Base-by-base conservation (phyloP, 2,329 filamentous ascomycete genomes). In the Apiospora marii region DNA sequence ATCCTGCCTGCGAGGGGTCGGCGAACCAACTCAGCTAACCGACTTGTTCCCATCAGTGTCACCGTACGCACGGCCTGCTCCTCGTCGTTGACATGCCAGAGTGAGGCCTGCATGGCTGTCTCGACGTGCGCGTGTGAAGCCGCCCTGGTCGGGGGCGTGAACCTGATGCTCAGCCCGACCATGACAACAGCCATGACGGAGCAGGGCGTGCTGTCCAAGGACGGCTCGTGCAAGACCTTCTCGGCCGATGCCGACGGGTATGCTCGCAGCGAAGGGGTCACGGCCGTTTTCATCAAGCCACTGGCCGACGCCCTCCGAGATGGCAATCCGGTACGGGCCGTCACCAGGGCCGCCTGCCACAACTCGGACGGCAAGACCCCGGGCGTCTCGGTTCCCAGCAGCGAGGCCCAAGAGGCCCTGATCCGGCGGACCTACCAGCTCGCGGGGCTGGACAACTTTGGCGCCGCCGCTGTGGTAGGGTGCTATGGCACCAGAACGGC, bases 401-500 rank as follows among this genome's bases (percentile, higher is more conserved):
- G 24, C 1, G 72, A 72, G 4, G 77, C 72, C 1, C 77, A 78
- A 30, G 75, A 58, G 12, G 51, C 53, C 3, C 72, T 77, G 5
- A 75, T 78, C n/a, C 49, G 70, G 2, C 46, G 67, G 5, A 75
- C 75, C 16, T 78, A 77, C 46, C 24, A 27, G 0, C 71, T 72
- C 5, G 81, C 82, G 0, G 83, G 79, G 5, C 4, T 58, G 1
- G 2, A 16, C 2, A 1, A n/a, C 64, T 71, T 16, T 76, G 74
- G 0, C 73, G 77, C 30, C 79, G 75, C 53, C 78, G 53, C 8
- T 10, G 1, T 72, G 3, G 37, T 81, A 30, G 78, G 81, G 53
- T 78, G 78, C 14, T 80, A 82, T 67, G 80, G 79, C 1, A 82
- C 80, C 0, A 76, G 78, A 2, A 77, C 74, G 87, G 86, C 1